Evolutionary conservation across 2,329 filamentous ascomycete genomes (phyloP).

Genomic region (Calonectria crousiana): DNA sequence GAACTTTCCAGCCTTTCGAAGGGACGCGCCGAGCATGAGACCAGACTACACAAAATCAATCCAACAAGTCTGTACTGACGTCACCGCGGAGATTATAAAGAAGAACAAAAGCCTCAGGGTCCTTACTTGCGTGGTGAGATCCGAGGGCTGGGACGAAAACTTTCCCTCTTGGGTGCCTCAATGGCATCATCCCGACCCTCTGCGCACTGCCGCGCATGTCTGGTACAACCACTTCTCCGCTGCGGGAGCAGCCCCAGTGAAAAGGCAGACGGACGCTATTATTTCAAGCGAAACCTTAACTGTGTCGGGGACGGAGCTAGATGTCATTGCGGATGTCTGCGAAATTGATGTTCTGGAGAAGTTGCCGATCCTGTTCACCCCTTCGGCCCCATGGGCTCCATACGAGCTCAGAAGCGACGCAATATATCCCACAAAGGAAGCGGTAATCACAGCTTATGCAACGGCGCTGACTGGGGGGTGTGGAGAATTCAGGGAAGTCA

Average conservation of each 20-base stretch:
- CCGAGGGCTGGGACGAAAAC: not conserved
- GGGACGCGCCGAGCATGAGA: not conserved
- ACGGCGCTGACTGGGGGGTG: not conserved
- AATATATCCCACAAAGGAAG: not conserved
- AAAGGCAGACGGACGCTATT: not conserved
- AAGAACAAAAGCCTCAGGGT: not conserved
- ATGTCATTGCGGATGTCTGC: not conserved
- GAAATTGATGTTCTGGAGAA: conserved; percentile 6
- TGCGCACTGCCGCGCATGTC: not conserved
- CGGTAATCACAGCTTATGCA: not conserved
- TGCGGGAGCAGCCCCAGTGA: not conserved
- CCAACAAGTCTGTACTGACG: not conserved
- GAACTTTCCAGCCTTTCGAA: not conserved
- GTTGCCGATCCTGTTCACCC: not conserved
- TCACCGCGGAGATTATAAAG: not conserved
- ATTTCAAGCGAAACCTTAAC: not conserved
- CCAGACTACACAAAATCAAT: not conserved
- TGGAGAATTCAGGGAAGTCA: not conserved
- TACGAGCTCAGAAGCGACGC: not conserved
- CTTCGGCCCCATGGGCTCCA: not conserved
- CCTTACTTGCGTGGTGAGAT: not conserved
- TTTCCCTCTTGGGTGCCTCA: not conserved
- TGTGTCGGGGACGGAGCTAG: not conserved
- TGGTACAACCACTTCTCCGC: not conserved
- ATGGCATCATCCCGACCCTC: not conserved